A percentile compares a stretch with the other conserved stretches of the same genome.
Conservation (phyloP, 2,329 filamentous ascomycete species). For the Monosporascus ibericus region DNA sequence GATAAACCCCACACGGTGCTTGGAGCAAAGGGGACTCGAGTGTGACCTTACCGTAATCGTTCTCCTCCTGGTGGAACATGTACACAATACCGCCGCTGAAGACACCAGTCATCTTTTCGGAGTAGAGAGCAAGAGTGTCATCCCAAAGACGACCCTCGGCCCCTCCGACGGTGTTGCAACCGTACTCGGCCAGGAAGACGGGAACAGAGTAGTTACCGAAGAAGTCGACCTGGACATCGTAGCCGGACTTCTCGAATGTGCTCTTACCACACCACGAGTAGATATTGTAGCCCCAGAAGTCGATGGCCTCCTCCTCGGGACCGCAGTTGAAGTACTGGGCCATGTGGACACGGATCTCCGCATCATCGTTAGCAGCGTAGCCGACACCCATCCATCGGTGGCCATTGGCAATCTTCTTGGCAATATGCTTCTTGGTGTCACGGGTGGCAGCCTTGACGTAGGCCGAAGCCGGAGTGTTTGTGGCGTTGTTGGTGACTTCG, state of each 20-base stretch:
- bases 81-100: constrained; percentile 80
- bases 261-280: constrained; percentile 78
- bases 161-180: constrained; percentile 56
- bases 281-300: constrained; percentile 86
- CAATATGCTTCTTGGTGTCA: constrained; percentile 75
- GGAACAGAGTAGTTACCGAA: constrained; percentile 69
- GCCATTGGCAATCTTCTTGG: constrained; percentile 43
- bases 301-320: constrained; percentile 51
- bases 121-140: constrained; percentile 63
- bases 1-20: no score
- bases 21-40: background rate
- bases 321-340: constrained; percentile 76
- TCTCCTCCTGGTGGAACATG: constrained; percentile 74
- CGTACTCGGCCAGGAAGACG: constrained; percentile 78
- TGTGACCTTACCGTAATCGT: constrained; percentile 53
- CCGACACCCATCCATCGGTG: constrained; percentile 69
- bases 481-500: constrained; percentile 69
- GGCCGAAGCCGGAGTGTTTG: constrained; percentile 68
- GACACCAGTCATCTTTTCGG: constrained; percentile 61
- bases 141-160: constrained; percentile 59
- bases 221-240: constrained; percentile 62
- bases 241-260: constrained; percentile 60
- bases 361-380: constrained; percentile 75
- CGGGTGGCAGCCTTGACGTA: constrained; percentile 79
- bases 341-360: constrained; percentile 62